Percentiles rank a stretch among this genome's conserved stretches.
phyloP scores from a whole-genome alignment of 23 red algal genomes.

The Agarophyton chilense region DNA sequence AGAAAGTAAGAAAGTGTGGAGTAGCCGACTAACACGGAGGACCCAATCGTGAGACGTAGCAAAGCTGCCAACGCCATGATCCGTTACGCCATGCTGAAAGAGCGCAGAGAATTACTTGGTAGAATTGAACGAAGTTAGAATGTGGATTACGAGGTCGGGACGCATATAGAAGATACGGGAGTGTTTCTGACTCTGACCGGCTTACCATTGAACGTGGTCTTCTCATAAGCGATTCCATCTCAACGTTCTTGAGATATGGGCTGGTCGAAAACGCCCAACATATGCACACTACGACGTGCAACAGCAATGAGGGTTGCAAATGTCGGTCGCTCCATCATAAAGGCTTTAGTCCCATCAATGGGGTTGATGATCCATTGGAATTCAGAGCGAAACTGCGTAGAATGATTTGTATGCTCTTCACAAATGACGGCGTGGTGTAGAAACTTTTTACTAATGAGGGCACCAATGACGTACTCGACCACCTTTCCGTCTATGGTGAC shows the following conservation, averaged over 20 bases:
- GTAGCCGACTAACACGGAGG: background rate
- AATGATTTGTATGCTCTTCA: conserved; percentile 70
- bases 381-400: background rate
- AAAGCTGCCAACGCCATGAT: background rate
- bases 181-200: conserved; percentile 25
- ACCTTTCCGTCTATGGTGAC: conserved; percentile 88
- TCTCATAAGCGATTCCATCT: conserved; percentile 59
- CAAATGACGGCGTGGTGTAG: conserved; percentile 75
- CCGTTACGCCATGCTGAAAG: background rate
- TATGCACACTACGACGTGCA: conserved; percentile 49
- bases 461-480: conserved; percentile 80
- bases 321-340: conserved; percentile 88
- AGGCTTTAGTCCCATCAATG: conserved; percentile 96
- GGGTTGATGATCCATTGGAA: conserved; percentile 95
- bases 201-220: conserved; percentile 58
- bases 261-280: conserved; percentile 91
- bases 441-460: conserved; percentile 59
- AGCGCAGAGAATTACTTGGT: too few relatives aligned
- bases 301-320: conserved; percentile 95
- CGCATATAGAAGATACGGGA: conserved; percentile 11
- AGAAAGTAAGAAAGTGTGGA: background rate
- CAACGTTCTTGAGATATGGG: conserved; percentile 86
- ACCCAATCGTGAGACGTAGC: background rate
- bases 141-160: background rate
- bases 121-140: background rate